Evolutionary conservation across 2,329 filamentous ascomycete genomes (phyloP), one percentile per base, ranked within the genome.

Genomic region (Phyllachora maydis): DNA sequence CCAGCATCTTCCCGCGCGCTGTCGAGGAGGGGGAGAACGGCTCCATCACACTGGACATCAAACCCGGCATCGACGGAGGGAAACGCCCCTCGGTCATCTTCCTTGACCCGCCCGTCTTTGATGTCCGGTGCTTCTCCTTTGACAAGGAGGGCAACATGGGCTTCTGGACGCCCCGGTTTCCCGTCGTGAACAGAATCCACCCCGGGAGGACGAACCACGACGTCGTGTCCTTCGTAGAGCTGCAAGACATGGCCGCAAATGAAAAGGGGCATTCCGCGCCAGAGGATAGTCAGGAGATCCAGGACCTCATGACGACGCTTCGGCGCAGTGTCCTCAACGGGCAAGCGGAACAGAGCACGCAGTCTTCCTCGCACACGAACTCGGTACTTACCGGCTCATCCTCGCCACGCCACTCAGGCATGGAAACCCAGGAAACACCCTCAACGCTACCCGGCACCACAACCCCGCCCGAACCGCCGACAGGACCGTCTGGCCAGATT

Each of bases 101-200:
- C 41, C 60, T 56, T 5, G 52, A 56, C 0, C 81, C 81, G 0
- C 62, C 79, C 11, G 66, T 92, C 0, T 76, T 82, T 26, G 83
- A 91, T 34, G 52, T 91, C 28, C 57, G 76, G 13, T 83, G 79
- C 25, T 77, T 78, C 30, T 71, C 73, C 1, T 92, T 82, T 34
- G 74, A 81, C 29, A 77, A 72, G 37, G 58, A 63, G 3, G 60
- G 65, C 4, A 71, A 74, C 36, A 68, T 65, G 9, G 56, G 58
- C 1, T 82, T 76, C 36, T 81, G 67, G 52, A 71, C 70, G 28
- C 62, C 81, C 24, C 62, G 82, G 2, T 90, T 91, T 36, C 75
- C 82, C 2, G 56, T 63, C 3, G 65, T 85, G 4, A 58, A 65
- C 27, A 90, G 85, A 37, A 56, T 90, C 7, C 79, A 91, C 35